Percentiles rank a stretch among this genome's conserved stretches.
These are phyloP conservation scores for Beauveria pseudobassiana DNA, from an alignment of 2,329 filamentous ascomycete species.

Conservation along the genomic window DNA sequence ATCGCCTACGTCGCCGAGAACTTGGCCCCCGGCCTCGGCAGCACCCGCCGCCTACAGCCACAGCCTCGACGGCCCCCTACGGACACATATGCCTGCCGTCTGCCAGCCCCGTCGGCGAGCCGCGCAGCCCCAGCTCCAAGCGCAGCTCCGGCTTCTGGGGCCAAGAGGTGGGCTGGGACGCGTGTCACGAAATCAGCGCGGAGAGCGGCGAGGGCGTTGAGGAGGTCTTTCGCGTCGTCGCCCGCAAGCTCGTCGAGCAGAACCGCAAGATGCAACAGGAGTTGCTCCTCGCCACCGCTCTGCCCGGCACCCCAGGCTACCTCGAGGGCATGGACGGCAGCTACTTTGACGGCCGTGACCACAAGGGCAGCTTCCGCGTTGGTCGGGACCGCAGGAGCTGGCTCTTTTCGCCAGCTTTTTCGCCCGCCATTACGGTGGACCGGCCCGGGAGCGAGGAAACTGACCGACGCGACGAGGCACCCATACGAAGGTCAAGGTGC, in stretches of 20 bases:
- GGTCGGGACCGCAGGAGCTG: constrained; percentile 52
- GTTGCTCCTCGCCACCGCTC: constrained; percentile 46
- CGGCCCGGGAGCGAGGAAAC: constrained; percentile 26
- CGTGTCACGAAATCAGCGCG: constrained; percentile 92
- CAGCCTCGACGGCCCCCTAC: constrained; percentile 25
- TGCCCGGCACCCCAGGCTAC: constrained; percentile 41
- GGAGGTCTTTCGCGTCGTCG: constrained; percentile 77
- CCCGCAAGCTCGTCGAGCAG: constrained; percentile 56
- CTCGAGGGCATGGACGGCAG: constrained; percentile 36
- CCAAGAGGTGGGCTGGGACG: constrained; percentile 91
- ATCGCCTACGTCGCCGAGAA: constrained; percentile 95
- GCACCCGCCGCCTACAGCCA: constrained; percentile 62
- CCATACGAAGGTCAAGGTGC: constrained; percentile 19
- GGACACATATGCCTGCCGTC: constrained; percentile 19
- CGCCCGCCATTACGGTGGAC: constrained; percentile 43
- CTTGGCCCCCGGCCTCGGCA: constrained; percentile 62
- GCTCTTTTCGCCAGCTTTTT: constrained; percentile 49
- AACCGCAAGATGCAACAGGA: constrained; percentile 56
- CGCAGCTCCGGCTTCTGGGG: constrained; percentile 77
- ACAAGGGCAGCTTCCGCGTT: constrained; percentile 46
- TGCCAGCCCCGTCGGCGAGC: constrained; percentile 32
- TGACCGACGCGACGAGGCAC: constrained; percentile 14
- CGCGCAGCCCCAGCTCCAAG: constrained; percentile 55
- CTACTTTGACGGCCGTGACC: constrained; percentile 45
- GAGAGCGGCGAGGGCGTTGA: constrained; percentile 94